Evolutionary conservation across 345 rosid genomes (phyloP).

Genomic region (Salix purpurea): DNA sequence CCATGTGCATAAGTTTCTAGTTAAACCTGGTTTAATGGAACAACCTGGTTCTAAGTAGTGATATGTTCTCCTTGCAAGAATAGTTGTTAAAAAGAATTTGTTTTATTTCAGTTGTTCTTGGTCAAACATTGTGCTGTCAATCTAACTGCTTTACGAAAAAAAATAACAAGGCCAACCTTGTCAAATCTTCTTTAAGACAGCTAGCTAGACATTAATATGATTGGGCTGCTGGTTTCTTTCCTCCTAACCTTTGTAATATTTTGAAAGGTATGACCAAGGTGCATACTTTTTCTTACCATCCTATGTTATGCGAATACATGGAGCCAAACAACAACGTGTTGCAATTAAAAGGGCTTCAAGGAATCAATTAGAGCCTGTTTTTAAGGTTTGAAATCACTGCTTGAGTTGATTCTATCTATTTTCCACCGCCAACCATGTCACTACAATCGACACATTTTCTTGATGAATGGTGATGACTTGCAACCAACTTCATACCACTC

Average conservation of each 20-base stretch:
- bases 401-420: neutral
- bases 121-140: neutral
- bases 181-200: neutral
- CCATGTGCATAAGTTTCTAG: neutral
- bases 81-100: neutral
- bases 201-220: neutral
- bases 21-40: conserved; percentile 2
- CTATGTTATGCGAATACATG: conserved; percentile 87
- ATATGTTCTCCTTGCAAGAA: neutral
- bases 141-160: neutral
- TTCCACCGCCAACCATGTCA: neutral
- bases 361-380: conserved; percentile 61
- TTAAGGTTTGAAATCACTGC: conserved; percentile 56
- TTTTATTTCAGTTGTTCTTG: neutral
- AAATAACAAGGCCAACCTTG: neutral
- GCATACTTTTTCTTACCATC: conserved; percentile 86
- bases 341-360: conserved; percentile 55
- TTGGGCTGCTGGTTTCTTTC: neutral
- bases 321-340: conserved; percentile 75
- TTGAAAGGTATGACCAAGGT: conserved; percentile 72
- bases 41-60: neutral
- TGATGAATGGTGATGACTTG: neutral
- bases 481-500: neutral
- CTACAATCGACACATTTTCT: neutral
- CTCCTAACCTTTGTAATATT: neutral